phyloP scores from a whole-genome alignment of 2,329 filamentous ascomycete species.

The Beauveria pseudobassiana region DNA sequence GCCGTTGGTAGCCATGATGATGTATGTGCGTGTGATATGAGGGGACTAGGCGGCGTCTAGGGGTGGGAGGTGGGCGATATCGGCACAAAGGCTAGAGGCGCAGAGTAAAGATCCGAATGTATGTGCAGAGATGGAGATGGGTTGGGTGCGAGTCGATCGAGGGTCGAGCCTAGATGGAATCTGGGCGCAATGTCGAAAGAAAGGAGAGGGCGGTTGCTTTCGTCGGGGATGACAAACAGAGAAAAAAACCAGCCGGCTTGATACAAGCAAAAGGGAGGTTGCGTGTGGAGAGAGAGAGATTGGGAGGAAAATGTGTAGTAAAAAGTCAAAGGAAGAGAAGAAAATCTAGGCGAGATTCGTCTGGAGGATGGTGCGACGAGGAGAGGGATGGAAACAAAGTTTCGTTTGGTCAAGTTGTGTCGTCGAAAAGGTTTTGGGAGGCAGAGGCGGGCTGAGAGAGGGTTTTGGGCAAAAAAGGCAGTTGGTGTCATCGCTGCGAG shows the following conservation, averaged over 20 bases:
- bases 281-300: constrained; percentile 10
- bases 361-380: constrained; percentile 3
- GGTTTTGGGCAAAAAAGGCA: constrained; percentile 7
- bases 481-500: background rate
- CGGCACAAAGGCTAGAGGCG: constrained; percentile 3
- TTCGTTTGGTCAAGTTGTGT: constrained; percentile 6
- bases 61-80: constrained; percentile 5
- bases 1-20: constrained; percentile 51
- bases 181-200: constrained; percentile 1
- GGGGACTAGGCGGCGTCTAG: constrained; percentile 5
- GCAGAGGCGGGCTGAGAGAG: constrained; percentile 3
- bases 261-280: background rate
- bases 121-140: background rate
- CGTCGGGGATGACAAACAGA: constrained; percentile 12
- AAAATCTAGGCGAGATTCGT: constrained; percentile 9
- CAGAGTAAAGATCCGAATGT: background rate
- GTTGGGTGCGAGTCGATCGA: background rate
- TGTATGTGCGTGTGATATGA: constrained; percentile 10
- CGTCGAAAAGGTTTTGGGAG: constrained; percentile 5
- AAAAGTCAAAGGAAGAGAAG: constrained; percentile 11
- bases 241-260: constrained; percentile 10
- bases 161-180: background rate
- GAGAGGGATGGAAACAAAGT: constrained; percentile 5
- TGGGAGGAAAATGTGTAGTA: constrained; percentile 9
- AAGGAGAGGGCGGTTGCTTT: background rate